These are phyloP conservation scores for Parathielavia appendiculata DNA, from an alignment of 495 filamentous ascomycete species.

Conservation along the genomic window DNA sequence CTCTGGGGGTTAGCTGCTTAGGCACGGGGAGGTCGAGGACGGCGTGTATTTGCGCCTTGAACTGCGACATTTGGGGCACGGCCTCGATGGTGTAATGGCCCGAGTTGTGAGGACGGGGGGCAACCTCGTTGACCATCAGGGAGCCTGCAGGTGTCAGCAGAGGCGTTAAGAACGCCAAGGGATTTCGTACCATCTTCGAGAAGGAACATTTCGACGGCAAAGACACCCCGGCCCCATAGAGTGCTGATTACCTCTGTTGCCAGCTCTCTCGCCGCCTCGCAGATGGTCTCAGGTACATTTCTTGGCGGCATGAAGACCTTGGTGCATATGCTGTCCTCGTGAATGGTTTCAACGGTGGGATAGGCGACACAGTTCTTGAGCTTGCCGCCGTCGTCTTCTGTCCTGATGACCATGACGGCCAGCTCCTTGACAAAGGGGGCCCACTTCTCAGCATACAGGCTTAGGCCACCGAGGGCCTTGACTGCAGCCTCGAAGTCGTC, in stretches of 20 bases:
- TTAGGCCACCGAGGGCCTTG: constrained; percentile 61
- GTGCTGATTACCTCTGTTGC: constrained; percentile 72
- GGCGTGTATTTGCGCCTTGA: constrained; percentile 80
- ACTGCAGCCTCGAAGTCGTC: constrained; percentile 66
- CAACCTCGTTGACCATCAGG: constrained; percentile 85
- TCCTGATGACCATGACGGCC: constrained; percentile 92
- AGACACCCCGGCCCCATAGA: constrained; percentile 85
- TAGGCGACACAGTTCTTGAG: constrained; percentile 59
- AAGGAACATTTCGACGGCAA: constrained; percentile 95
- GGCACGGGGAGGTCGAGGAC: constrained; percentile 75
- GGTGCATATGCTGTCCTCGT: constrained; percentile 94
- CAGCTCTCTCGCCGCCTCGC: constrained; percentile 64
- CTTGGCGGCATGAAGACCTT: constrained; percentile 83
- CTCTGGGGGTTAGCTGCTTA: constrained; percentile 54
- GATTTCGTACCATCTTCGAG: constrained; percentile 58
- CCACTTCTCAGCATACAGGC: constrained; percentile 89
- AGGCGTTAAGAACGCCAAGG: neutral
- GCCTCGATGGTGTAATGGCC: constrained; percentile 98
- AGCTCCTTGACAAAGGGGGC: constrained; percentile 80
- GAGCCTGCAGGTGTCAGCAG: constrained; percentile 32
- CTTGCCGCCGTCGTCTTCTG: constrained; percentile 60
- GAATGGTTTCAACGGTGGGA: constrained; percentile 88
- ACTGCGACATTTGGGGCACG: constrained; percentile 78
- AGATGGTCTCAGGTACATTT: constrained; percentile 55
- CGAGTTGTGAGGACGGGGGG: constrained; percentile 93